These are phyloP conservation scores for Warburgia ugandensis DNA, from an alignment of 164 flowering plant genomes.

Conservation along the genomic window DNA sequence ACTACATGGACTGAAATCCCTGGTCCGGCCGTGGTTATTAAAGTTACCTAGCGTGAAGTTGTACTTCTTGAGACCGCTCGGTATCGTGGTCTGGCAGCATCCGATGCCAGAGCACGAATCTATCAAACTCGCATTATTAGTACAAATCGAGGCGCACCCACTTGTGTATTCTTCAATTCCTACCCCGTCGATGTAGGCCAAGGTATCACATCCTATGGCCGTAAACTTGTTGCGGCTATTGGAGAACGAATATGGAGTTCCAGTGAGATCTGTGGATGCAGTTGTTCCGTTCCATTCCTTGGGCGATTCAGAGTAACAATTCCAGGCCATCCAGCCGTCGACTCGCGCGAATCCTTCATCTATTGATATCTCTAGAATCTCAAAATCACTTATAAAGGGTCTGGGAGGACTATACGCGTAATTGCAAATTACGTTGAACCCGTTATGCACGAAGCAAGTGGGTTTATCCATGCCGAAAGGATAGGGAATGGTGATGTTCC, in stretches of 20 bases:
- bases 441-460: not conserved
- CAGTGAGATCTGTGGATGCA: not conserved
- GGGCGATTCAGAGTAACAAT: no score
- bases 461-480: not conserved
- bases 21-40: not conserved
- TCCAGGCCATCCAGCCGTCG: not conserved
- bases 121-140: not conserved
- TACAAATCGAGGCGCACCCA: slow-evolving; percentile 6
- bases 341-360: no score
- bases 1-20: not conserved
- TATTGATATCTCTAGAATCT: not conserved
- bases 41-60: not conserved
- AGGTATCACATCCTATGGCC: slow-evolving; percentile 9
- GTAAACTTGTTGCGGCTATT: slow-evolving; percentile 7
- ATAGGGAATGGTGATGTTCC: not conserved
- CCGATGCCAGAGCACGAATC: slow-evolving; percentile 9
- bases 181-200: not conserved
- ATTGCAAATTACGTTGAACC: not conserved
- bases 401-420: not conserved
- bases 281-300: not conserved
- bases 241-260: not conserved
- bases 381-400: not conserved
- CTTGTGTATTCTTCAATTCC: slow-evolving; percentile 2
- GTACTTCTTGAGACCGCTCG: not conserved
- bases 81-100: slow-evolving; percentile 11